Conservation (phyloP, 148 eudicot genomes). For the Oxyria digyna region DNA sequence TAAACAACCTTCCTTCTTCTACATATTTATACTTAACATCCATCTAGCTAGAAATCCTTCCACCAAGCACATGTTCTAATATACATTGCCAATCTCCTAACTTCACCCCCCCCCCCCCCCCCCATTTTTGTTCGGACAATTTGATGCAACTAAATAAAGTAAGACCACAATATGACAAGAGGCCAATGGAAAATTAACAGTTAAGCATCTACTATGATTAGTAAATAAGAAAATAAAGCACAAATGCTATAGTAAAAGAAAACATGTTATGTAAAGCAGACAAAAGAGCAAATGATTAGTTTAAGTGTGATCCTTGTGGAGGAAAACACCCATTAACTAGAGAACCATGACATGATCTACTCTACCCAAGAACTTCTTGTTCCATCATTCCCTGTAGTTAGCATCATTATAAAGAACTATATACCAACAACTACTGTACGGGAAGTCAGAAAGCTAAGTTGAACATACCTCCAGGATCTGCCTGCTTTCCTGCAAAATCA, state of each 20-base stretch:
- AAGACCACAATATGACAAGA: background rate
- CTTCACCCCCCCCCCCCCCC: background rate
- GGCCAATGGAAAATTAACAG: background rate
- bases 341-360: background rate
- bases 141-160: background rate
- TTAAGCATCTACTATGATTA: background rate
- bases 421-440: background rate
- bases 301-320: background rate
- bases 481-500: constrained; percentile 68
- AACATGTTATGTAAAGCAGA: background rate
- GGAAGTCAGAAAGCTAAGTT: constrained; percentile 6
- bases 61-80: background rate
- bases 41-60: background rate
- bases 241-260: background rate
- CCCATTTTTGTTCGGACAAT: background rate
- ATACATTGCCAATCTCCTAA: background rate
- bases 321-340: background rate
- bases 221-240: background rate
- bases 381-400: background rate
- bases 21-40: background rate
- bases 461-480: constrained; percentile 66
- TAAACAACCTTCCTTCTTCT: background rate
- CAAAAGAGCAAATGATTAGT: background rate
- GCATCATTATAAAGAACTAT: background rate
- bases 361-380: background rate